phyloP scores from a whole-genome alignment of 768 basidiomycete species.

The Rhizopogon rudus region DNA sequence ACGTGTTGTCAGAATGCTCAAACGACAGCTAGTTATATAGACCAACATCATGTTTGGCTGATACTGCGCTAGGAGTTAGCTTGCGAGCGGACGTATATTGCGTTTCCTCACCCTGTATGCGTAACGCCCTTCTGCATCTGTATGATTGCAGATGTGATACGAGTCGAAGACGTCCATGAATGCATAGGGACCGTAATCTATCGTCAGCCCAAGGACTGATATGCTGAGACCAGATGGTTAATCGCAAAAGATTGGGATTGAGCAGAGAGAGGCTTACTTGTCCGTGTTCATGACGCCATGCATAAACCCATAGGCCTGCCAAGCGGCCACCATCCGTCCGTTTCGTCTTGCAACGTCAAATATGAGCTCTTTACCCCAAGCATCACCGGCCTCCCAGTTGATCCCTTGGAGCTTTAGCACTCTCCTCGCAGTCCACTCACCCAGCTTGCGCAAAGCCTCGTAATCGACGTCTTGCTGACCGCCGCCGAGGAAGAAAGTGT shows the following conservation, averaged over 20 bases:
- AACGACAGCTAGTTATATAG: not conserved
- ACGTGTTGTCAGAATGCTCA: slow-evolving; percentile 3
- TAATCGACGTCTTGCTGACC: slow-evolving; percentile 72
- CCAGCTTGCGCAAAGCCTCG: slow-evolving; percentile 70
- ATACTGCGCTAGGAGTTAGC: slow-evolving; percentile 31
- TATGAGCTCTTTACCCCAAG: slow-evolving; percentile 71
- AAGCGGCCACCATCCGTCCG: slow-evolving; percentile 88
- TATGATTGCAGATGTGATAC: slow-evolving; percentile 88
- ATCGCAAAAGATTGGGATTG: slow-evolving; percentile 4
- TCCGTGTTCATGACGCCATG: slow-evolving; percentile 98
- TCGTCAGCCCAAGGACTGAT: slow-evolving; percentile 69
- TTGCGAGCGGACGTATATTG: not conserved
- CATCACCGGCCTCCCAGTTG: slow-evolving; percentile 37
- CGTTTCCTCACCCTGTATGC: slow-evolving; percentile 49
- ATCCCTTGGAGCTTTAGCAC: slow-evolving; percentile 47
- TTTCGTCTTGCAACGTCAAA: slow-evolving; percentile 80
- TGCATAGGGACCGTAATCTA: slow-evolving; percentile 85
- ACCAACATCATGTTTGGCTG: slow-evolving; percentile 80
- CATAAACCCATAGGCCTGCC: slow-evolving; percentile 96
- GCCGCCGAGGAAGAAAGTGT: slow-evolving; percentile 65
- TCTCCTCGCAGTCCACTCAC: slow-evolving; percentile 64
- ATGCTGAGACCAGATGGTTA: slow-evolving; percentile 38
- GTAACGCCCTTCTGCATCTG: slow-evolving; percentile 74
- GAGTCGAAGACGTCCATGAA: slow-evolving; percentile 94
- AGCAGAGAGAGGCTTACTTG: slow-evolving; percentile 49